Base-by-base conservation (phyloP, 1,139 yeast genomes). In the Saccharomyces hybrid region DNA sequence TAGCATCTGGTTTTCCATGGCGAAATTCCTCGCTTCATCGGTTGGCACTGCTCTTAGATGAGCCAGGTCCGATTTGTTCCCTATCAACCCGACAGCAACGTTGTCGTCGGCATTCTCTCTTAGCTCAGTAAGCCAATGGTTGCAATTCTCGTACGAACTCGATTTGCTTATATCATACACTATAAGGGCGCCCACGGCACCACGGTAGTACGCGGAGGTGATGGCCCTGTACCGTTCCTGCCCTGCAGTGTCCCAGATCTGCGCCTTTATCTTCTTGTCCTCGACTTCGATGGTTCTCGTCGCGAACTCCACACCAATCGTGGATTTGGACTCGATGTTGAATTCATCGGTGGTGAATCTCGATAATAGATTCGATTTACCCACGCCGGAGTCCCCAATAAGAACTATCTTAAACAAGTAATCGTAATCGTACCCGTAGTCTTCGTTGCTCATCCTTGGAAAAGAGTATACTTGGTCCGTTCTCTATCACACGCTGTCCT, bases 171-270 rank as follows among this genome's bases (percentile, higher is more conserved):
- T 91, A 74, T 93, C 99, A 73, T 93, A 93, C 62, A 93, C 96
- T 59, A 93, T 86, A 65, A 93, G 78, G 1, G 99, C 99, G 53
- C 99, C 99, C 52, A 91, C 96, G 0, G 99, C 99, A 50, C 99
- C 99, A 70, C 99, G 81, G 72, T 93, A 93, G 75, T 93, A 93
- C 12, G 98, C 99, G 58, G 95, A 85, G 46, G 99, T 95, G 69
- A 93, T 93, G 53, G 99, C 98, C 66, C 99, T 83, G 76, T 93
- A 93, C 70, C 99, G 83, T 74, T 93, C 99, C 76, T 93, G 99
- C 57, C 99, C 99, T 1, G 99, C 99, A 29, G 99, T 93, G 72
- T 93, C 99, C 99, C 99, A 93, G 68, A 93, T 90, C 73, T 95
- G 99, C 7, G 98, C 97, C 73, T 93, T 93, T 68, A 95, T 90